phyloP scores from a whole-genome alignment of 2,329 filamentous ascomycete species.

The Sphaerostilbella broomeana region DNA sequence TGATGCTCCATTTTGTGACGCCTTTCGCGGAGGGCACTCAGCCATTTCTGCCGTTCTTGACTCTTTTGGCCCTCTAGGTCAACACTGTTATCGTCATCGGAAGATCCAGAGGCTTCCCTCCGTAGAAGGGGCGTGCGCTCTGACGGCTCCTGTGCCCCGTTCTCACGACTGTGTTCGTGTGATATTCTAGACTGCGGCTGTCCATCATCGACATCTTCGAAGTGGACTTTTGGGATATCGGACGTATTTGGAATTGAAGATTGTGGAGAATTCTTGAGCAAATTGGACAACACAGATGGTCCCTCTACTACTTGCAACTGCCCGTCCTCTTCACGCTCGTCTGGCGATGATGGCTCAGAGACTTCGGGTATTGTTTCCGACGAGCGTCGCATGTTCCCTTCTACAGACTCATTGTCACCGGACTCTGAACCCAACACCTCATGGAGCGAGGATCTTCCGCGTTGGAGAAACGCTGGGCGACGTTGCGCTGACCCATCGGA shows the following conservation, averaged over 20 bases:
- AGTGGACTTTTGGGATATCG: conserved; percentile 9
- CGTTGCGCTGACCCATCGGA: conserved; percentile 49
- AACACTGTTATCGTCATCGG: conserved; percentile 16
- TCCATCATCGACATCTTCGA: neutral
- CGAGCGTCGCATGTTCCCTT: conserved; percentile 26
- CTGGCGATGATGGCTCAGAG: conserved; percentile 39
- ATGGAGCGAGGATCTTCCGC: conserved; percentile 24
- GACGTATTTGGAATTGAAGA: conserved; percentile 24
- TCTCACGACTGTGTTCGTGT: conserved; percentile 10
- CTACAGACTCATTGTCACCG: conserved; percentile 17
- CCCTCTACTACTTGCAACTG: conserved; percentile 19
- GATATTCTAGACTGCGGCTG: conserved; percentile 3
- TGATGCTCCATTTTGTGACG: conserved; percentile 27
- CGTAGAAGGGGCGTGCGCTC: conserved; percentile 46
- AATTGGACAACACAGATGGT: conserved; percentile 41
- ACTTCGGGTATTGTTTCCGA: conserved; percentile 53
- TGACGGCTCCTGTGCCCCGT: conserved; percentile 18
- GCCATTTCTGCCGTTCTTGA: conserved; percentile 27
- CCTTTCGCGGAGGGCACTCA: conserved; percentile 26
- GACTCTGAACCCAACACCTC: conserved; percentile 22
- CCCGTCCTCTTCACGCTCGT: conserved; percentile 14
- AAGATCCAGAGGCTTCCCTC: conserved; percentile 27
- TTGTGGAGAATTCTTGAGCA: conserved; percentile 44
- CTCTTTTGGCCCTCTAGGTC: conserved; percentile 49
- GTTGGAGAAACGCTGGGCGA: conserved; percentile 41